These are phyloP conservation scores for Penicillium sp. DNA, from an alignment of 2,329 filamentous ascomycete genomes.

Conservation along the genomic window DNA sequence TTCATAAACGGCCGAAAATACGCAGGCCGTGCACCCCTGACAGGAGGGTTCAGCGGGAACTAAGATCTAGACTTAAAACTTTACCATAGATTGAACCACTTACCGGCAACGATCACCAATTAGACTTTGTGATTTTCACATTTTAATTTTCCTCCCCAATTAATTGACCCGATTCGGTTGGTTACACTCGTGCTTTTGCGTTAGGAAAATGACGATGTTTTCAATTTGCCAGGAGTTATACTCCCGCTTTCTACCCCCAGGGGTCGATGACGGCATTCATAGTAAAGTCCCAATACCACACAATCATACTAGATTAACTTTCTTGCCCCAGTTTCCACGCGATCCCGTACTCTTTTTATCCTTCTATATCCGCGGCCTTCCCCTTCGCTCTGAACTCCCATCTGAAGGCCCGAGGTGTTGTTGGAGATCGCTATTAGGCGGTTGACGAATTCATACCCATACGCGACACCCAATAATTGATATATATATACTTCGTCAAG, in stretches of 20 bases:
- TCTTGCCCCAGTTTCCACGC: not conserved
- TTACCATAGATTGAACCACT: slow-evolving; percentile 2
- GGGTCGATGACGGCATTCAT: slow-evolving; percentile 27
- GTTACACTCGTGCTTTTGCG: slow-evolving; percentile 21
- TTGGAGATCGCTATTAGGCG: not conserved
- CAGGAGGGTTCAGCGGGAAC: slow-evolving; percentile 2
- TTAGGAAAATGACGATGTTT: slow-evolving; percentile 17
- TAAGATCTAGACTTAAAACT: slow-evolving; percentile 11
- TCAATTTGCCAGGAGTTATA: slow-evolving; percentile 5
- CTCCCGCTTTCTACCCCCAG: slow-evolving; percentile 5
- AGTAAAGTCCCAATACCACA: slow-evolving; percentile 16
- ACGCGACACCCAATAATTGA: not conserved
- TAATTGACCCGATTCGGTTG: slow-evolving; percentile 11
- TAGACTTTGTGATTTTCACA: slow-evolving; percentile 7
- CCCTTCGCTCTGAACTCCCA: not conserved
- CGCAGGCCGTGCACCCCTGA: slow-evolving; percentile 1
- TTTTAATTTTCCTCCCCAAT: not conserved
- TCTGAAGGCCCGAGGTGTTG: not conserved
- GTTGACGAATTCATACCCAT: not conserved
- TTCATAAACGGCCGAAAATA: slow-evolving; percentile 1
- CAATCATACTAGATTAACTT: slow-evolving; percentile 4
- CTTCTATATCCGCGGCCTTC: not conserved
- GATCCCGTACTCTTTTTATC: not conserved
- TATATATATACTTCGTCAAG: not conserved
- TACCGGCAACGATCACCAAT: slow-evolving; percentile 10